A percentile compares a stretch with the other conserved stretches of the same genome.
Conservation (phyloP, 1,139 yeast genomes). For the Martiniozyma asiatica region DNA sequence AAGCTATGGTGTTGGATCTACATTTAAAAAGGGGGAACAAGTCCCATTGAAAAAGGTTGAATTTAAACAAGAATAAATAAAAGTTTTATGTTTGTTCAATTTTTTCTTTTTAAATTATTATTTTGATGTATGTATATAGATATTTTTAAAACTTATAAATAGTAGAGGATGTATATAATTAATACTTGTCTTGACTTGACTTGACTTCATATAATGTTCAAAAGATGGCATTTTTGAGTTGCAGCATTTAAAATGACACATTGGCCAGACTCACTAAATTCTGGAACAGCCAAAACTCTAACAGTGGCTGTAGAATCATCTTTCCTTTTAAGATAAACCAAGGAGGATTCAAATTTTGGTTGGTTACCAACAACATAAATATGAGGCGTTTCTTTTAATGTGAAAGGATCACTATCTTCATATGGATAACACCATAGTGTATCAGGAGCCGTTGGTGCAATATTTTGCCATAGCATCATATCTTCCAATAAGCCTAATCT, state of each 20-base stretch:
- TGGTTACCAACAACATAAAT: slow-evolving; percentile 84
- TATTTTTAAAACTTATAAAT: neutral
- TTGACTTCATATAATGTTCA: too few relatives aligned
- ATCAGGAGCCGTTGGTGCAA: slow-evolving; percentile 94
- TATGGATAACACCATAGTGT: slow-evolving; percentile 86
- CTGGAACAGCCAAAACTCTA: slow-evolving; percentile 58
- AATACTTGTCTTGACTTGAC: too few relatives aligned
- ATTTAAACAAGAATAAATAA: slow-evolving; percentile 5
- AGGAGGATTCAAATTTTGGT: slow-evolving; percentile 35
- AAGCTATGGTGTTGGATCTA: slow-evolving; percentile 32
- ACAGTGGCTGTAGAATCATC: slow-evolving; percentile 27
- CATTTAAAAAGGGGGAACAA: slow-evolving; percentile 20
- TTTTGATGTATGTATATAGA: slow-evolving; percentile 3
- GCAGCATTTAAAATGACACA: too few relatives aligned
- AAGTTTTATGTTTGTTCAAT: too few relatives aligned
- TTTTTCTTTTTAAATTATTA: slow-evolving; percentile 1
- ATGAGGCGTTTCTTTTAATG: slow-evolving; percentile 68
- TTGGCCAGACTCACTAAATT: slow-evolving; percentile 53
- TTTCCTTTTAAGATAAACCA: slow-evolving; percentile 23
- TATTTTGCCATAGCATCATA: slow-evolving; percentile 71
- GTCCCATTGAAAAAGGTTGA: slow-evolving; percentile 27
- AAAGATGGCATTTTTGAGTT: too few relatives aligned
- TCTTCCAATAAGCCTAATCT: slow-evolving; percentile 51
- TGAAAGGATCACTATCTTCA: slow-evolving; percentile 70
- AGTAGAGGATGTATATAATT: too few relatives aligned